Conservation (phyloP, 805 yeast genomes). For the Candida verbasci region DNA sequence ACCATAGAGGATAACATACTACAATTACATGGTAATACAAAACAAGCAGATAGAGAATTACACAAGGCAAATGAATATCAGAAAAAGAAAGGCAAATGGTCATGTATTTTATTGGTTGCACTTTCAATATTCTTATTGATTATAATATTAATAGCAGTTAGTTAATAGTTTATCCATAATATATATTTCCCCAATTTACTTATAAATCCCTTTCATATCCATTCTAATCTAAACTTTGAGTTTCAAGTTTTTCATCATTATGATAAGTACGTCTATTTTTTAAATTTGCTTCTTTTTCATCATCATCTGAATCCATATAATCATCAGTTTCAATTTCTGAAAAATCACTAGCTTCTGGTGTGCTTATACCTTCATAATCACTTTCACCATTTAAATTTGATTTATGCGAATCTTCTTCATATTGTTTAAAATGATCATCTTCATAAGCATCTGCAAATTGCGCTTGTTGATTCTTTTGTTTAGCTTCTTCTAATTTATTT, state of each 20-base stretch:
- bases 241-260: neutral
- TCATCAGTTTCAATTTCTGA: slow-evolving; percentile 11
- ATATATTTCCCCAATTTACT: neutral
- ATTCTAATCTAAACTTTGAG: slow-evolving; percentile 6
- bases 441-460: slow-evolving; percentile 20
- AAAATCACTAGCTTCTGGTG: slow-evolving; percentile 13
- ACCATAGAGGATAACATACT: slow-evolving; percentile 77
- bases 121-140: slow-evolving; percentile 56
- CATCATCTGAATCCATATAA: slow-evolving; percentile 9
- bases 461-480: slow-evolving; percentile 12
- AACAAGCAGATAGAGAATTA: slow-evolving; percentile 67
- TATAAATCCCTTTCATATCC: neutral
- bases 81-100: slow-evolving; percentile 64
- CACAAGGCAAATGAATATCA: slow-evolving; percentile 74
- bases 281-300: slow-evolving; percentile 1
- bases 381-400: slow-evolving; percentile 7
- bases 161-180: slow-evolving; percentile 25
- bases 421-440: slow-evolving; percentile 10
- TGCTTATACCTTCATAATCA: slow-evolving; percentile 14
- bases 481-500: slow-evolving; percentile 14
- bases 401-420: slow-evolving; percentile 4
- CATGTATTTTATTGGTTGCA: slow-evolving; percentile 59
- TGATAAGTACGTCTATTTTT: neutral
- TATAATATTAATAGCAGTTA: slow-evolving; percentile 51
- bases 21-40: slow-evolving; percentile 58